Conservation (phyloP, 1,139 yeast genomes). For the Kazachstania sp. region DNA sequence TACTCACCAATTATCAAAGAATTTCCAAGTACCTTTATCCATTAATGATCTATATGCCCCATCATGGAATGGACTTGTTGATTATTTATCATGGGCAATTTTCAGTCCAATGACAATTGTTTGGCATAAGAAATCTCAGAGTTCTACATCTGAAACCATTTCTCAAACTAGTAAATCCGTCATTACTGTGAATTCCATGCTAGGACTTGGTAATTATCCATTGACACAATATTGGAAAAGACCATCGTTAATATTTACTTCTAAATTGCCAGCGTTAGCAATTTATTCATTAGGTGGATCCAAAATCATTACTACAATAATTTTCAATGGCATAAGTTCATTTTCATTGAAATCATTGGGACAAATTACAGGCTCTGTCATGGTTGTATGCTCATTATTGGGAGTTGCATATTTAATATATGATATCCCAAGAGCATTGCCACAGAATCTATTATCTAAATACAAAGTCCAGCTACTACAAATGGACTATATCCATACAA, state of each 20-base stretch:
- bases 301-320: conserved; percentile 25
- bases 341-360: conserved; percentile 30
- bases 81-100: conserved; percentile 26
- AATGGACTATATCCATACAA: conserved; percentile 68
- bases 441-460: conserved; percentile 71
- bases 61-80: conserved; percentile 47
- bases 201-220: conserved; percentile 22
- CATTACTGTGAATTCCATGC: neutral
- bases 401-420: conserved; percentile 58
- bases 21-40: conserved; percentile 51
- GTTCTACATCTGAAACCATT: neutral
- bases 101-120: conserved; percentile 11
- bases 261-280: conserved; percentile 29
- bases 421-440: conserved; percentile 86
- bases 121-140: neutral
- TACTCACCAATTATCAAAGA: conserved; percentile 54
- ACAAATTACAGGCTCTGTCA: conserved; percentile 32
- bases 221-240: conserved; percentile 24
- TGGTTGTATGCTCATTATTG: conserved; percentile 46
- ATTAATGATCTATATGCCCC: conserved; percentile 73
- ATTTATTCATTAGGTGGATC: conserved; percentile 33
- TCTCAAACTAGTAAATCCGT: neutral
- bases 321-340: conserved; percentile 31
- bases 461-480: conserved; percentile 53
- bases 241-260: conserved; percentile 30